Evolutionary conservation across 2,329 filamentous ascomycete genomes (phyloP), one percentile per base, ranked within the genome.

Genomic region (Chrysoporthe deuterocubensis): DNA sequence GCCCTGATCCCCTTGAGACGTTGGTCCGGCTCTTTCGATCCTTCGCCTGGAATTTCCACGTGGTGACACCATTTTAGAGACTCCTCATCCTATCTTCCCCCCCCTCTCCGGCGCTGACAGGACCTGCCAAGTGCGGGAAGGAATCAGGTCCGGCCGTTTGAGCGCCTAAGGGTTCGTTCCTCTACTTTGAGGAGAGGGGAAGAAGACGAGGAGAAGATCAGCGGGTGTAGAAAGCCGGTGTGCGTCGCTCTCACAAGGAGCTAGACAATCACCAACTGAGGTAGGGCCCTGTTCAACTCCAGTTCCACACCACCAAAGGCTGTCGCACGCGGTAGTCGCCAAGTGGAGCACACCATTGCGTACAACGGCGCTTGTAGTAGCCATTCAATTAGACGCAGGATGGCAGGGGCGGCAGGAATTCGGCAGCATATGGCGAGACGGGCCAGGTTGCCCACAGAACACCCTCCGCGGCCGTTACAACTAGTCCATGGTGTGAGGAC

Each of bases 111-210:
- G 37, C 18, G 43, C 56, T 61, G 62, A 62, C 48, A 42, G 50
- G 16, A 62, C 59, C 62, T 67, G 66, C 62, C 62, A 43, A 62
- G 66, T 54, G 56, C 62, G 66, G 66, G 62, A 67, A 62, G 62
- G 66, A 61, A 34, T 37, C 32, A 58, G 21, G 37, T 58, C 50
- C 62, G 52, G 62, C 62, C n/a, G 14, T 54, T n/a, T 50, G 6
- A 3, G 26, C 11, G 40, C 21, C 21, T 14, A 42, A 61, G 21
- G 42, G 8, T 48, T 16, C 4, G 18, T 8, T 46, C 21, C 58
- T 32, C 2, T 16, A 18, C 5, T 4, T 40, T 37, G 18, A n/a
- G 14, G 2, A 57, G 50, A 40, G 13, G 43, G 40, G 9, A 18
- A 44, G 37, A 21, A 43, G 26, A 16, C n/a, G 18, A 8, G n/a